Percentiles rank a stretch among this genome's conserved stretches.
These are phyloP conservation scores for Candolleomyces aberdarensis DNA, from an alignment of 768 basidiomycete genomes.

Conservation along the genomic window DNA sequence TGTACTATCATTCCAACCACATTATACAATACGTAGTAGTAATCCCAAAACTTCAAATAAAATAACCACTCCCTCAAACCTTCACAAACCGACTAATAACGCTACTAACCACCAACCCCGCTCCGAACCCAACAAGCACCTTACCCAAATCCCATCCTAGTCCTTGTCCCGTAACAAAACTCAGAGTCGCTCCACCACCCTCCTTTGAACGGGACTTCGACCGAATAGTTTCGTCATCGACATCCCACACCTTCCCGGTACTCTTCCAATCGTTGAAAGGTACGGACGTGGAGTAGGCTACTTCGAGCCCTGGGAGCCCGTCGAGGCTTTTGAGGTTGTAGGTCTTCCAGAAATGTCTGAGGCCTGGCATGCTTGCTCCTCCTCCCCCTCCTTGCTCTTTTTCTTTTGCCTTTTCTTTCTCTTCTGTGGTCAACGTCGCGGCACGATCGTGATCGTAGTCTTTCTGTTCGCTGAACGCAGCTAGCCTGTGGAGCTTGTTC, in stretches of 20 bases:
- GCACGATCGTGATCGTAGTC: slow-evolving; percentile 32
- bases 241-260: neutral
- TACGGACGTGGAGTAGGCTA: slow-evolving; percentile 16
- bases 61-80: too few relatives aligned
- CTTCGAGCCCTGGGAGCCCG: slow-evolving; percentile 35
- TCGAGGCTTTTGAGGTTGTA: slow-evolving; percentile 30
- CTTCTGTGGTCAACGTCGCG: slow-evolving; percentile 13
- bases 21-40: too few relatives aligned
- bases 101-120: neutral
- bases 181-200: neutral
- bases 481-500: slow-evolving; percentile 38
- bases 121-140: neutral
- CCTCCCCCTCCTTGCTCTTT: too few relatives aligned
- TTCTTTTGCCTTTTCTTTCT: too few relatives aligned
- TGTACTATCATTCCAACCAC: too few relatives aligned
- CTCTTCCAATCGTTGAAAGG: neutral
- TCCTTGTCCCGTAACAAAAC: neutral
- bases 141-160: neutral
- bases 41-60: too few relatives aligned
- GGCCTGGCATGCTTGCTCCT: slow-evolving; percentile 19
- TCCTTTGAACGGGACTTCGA: neutral
- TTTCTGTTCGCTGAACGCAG: slow-evolving; percentile 17
- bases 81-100: too few relatives aligned
- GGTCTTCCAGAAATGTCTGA: slow-evolving; percentile 48
- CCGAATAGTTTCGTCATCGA: neutral